Base-by-base conservation (phyloP, 441 rosid genomes). In the Hypseocharis bilobata region DNA sequence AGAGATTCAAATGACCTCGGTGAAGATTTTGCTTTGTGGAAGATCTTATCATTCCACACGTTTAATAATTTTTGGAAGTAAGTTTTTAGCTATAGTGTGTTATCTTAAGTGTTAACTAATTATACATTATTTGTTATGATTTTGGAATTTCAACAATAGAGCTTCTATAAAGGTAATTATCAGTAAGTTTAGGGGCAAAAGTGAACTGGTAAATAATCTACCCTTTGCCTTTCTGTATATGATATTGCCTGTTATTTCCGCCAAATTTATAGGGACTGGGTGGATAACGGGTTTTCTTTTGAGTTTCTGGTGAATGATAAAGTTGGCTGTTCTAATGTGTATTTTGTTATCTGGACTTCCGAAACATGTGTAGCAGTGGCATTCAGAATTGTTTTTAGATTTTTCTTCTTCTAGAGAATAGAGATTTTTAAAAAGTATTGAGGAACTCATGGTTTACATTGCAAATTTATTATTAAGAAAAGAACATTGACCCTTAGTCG, bases 41-140 rank as follows among this genome's bases (percentile, higher is more conserved):
- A 80, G 98, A 92, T 83, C 94, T 92, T 57, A 86, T 92, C 51
- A 89, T 92, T 66, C 96, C 96, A 30, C 98, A 89, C 69, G 96
- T 92, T 72, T 85, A 96, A 74, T 42, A 19, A 63, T n/a, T 54
- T 61, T 58, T 63, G n/a, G 52, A 27, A 28, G 51, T 45, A 23
- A 27, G 26, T 23, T 66, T 29, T 34, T 60, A 16, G 6, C 60
- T 38, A 45, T 2, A 32, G 25, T 67, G 63, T 51, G 40, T 44
- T 51, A 45, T 36, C 44, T 70, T 66, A 34, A 64, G 70, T 60
- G 25, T 51, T 57, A 55, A 59, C 67, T 70, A 34, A 63, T 54
- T 51, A 30, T 40, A 34, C 45, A 54, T 59, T 0, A 30, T 19
- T 32, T 57, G 52, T 68, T 27, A 29, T 75, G 34, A 60, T 73